Evolutionary conservation across 2,329 filamentous ascomycete species (phyloP).

Genomic region (Penicillium sp.): DNA sequence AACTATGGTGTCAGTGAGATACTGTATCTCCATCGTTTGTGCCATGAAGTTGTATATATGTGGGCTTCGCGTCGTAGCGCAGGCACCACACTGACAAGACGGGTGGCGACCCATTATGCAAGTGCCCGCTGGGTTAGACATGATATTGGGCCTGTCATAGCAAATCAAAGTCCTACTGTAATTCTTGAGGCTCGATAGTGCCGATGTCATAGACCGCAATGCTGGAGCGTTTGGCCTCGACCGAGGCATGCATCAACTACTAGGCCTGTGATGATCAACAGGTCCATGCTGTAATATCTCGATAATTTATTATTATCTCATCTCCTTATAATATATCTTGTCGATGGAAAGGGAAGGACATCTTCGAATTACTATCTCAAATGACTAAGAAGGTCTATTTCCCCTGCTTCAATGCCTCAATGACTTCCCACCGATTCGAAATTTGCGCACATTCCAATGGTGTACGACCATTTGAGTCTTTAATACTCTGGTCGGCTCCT

Average conservation of each 20-base stretch:
- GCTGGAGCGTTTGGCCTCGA: too few species aligned
- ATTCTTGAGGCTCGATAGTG: neutral
- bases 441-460: constrained; percentile 17
- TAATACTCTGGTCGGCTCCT: constrained; percentile 17
- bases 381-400: too few species aligned
- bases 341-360: too few species aligned
- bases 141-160: neutral
- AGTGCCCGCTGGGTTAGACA: neutral
- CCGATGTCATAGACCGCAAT: constrained; percentile 1
- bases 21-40: neutral
- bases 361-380: too few species aligned
- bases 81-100: neutral
- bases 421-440: constrained; percentile 8
- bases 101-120: neutral
- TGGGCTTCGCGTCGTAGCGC: constrained; percentile 4
- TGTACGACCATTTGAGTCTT: constrained; percentile 19
- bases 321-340: too few species aligned
- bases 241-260: neutral
- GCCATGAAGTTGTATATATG: neutral
- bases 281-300: too few species aligned
- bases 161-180: neutral
- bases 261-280: too few species aligned
- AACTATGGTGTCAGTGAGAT: neutral
- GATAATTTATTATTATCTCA: too few species aligned
- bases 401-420: too few species aligned